phyloP scores from a whole-genome alignment of 345 rosid species.

The Garcia nutans region DNA sequence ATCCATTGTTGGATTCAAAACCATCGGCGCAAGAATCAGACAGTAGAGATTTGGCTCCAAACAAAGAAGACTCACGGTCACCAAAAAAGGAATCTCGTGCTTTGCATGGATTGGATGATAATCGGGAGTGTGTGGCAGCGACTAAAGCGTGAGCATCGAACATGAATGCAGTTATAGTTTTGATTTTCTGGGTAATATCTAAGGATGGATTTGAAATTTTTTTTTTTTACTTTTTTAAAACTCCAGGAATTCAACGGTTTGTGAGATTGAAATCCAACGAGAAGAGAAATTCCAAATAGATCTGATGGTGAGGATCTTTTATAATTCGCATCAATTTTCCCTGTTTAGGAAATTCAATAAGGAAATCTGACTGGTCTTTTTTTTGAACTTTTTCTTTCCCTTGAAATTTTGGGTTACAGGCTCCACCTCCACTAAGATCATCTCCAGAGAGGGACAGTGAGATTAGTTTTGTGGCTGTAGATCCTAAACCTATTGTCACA shows the following conservation, averaged over 20 bases:
- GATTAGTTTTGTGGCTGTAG: conserved; percentile 54
- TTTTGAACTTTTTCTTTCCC: not conserved
- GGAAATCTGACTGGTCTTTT: not conserved
- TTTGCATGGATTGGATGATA: conserved; percentile 52
- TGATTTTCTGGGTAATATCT: not conserved
- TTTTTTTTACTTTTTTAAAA: conserved; percentile 3
- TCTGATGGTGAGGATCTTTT: conserved; percentile 74
- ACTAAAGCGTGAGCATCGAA: conserved; percentile 50
- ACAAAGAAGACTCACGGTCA: conserved; percentile 54
- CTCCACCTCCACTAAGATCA: conserved; percentile 80
- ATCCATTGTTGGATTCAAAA: conserved; percentile 25
- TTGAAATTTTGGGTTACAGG: conserved; percentile 40
- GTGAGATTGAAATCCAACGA: conserved; percentile 44
- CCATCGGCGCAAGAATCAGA: conserved; percentile 43
- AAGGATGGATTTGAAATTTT: not conserved
- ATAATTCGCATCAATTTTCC: not conserved
- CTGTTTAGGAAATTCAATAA: not conserved
- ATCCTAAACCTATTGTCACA: conserved; percentile 54
- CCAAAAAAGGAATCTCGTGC: conserved; percentile 55
- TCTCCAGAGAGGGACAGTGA: conserved; percentile 82
- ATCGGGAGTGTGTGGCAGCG: conserved; percentile 35
- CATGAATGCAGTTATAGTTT: not conserved
- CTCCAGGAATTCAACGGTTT: conserved; percentile 41
- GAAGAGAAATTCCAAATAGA: conserved; percentile 92
- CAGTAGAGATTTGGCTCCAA: conserved; percentile 30